Conservation (phyloP, 1,284 basidiomycete genomes). For the Ceratobasidium sp. region DNA sequence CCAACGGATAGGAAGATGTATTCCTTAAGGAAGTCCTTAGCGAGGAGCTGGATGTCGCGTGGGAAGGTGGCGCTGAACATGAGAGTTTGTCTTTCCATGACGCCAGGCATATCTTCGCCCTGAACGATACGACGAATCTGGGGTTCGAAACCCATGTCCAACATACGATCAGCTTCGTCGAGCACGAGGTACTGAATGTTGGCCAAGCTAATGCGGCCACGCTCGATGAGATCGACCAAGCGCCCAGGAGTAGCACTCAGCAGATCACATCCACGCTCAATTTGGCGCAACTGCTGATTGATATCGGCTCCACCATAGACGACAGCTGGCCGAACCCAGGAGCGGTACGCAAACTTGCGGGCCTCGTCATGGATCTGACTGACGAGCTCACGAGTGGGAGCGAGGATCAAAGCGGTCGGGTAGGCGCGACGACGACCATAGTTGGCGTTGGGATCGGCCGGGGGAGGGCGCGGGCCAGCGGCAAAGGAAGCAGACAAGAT, state of each 20-base stretch:
- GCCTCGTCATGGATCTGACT: constrained; percentile 99
- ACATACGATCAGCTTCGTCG: constrained; percentile 99
- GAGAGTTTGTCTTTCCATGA: constrained; percentile 93
- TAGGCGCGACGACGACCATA: constrained; percentile 90
- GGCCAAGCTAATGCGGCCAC: constrained; percentile 94
- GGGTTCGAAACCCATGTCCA: constrained; percentile 99
- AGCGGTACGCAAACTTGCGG: constrained; percentile 98
- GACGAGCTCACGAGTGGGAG: constrained; percentile 97
- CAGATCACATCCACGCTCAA: constrained; percentile 97
- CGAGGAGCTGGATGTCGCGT: constrained; percentile 97
- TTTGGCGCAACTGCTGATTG: constrained; percentile 90
- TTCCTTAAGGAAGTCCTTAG: constrained; percentile 94
- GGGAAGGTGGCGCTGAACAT: constrained; percentile 99
- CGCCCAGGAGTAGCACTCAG: constrained; percentile 98
- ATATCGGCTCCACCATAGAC: constrained; percentile 99
- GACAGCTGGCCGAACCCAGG: constrained; percentile 98
- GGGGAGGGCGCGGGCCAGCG: constrained; percentile 79
- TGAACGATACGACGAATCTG: constrained; percentile 99
- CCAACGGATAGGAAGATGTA: constrained; percentile 99
- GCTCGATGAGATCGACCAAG: constrained; percentile 98
- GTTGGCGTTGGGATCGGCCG: constrained; percentile 62
- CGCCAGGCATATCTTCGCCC: constrained; percentile 97
- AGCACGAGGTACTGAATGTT: constrained; percentile 99
- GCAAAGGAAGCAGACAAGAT: constrained; percentile 95
- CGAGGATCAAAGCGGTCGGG: constrained; percentile 94